Evolutionary conservation across 2,329 filamentous ascomycete genomes (phyloP).

Genomic region (Elsinoe arachidis): DNA sequence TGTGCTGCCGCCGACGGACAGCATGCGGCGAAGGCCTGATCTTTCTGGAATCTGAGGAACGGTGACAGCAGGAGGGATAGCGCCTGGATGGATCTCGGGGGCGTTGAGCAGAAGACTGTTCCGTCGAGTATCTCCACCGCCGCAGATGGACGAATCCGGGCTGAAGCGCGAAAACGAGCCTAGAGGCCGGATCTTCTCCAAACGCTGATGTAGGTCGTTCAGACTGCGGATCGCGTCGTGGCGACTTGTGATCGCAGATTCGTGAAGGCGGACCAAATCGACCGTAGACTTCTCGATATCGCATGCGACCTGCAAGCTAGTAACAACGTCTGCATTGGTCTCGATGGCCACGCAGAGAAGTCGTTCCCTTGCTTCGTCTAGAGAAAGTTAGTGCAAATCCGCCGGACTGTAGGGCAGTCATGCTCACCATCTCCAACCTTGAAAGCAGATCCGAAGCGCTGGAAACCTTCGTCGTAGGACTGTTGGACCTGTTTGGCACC

Average conservation of each 20-base stretch:
- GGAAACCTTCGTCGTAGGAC: constrained; percentile 27
- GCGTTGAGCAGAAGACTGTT: constrained; percentile 4
- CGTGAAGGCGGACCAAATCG: constrained; percentile 30
- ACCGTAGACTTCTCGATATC: constrained; percentile 27
- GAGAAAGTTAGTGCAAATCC: background rate
- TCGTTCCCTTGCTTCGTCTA: constrained; percentile 30
- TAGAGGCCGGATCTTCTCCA: constrained; percentile 2
- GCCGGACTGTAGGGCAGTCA: constrained; percentile 11
- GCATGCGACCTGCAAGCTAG: constrained; percentile 31
- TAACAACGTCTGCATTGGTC: constrained; percentile 35
- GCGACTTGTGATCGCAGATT: constrained; percentile 29
- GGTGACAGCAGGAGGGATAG: background rate
- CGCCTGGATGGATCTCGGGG: background rate
- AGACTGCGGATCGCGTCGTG: constrained; percentile 28
- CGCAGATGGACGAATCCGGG: constrained; percentile 10
- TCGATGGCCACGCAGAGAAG: constrained; percentile 31
- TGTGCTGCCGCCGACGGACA: background rate
- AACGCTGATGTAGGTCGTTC: constrained; percentile 31
- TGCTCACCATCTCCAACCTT: constrained; percentile 32
- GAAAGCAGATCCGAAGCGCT: constrained; percentile 30
- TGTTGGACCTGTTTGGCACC: constrained; percentile 30
- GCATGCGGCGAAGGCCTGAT: constrained; percentile 11
- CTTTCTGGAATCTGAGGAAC: constrained; percentile 4
- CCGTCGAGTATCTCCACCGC: background rate
- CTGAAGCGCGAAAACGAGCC: constrained; percentile 7